Conservation (phyloP, 2,329 filamentous ascomycete genomes). For the Aspergillus fijiensis region DNA sequence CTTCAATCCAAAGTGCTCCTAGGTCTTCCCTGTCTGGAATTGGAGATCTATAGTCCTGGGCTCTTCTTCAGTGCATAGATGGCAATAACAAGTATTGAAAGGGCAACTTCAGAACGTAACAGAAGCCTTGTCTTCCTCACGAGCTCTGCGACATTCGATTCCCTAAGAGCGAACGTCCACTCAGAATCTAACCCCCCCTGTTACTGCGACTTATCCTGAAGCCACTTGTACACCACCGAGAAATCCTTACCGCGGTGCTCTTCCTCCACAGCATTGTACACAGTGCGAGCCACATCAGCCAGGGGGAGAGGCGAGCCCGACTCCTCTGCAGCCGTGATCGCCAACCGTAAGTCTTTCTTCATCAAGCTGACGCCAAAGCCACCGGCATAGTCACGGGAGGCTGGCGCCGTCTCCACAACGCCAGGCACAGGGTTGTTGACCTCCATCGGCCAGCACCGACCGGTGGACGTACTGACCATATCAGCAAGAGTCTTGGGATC, state of each 20-base stretch:
- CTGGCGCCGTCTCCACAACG: conserved; percentile 73
- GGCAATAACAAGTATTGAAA: no score
- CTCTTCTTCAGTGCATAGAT: no score
- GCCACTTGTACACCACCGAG: conserved; percentile 74
- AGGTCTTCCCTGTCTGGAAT: no score
- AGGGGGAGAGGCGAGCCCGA: conserved; percentile 66
- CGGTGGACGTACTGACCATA: conserved; percentile 90
- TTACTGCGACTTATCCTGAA: conserved; percentile 42
- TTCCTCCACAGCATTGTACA: conserved; percentile 67
- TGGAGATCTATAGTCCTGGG: no score
- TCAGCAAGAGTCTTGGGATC: conserved; percentile 69
- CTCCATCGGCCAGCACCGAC: conserved; percentile 94
- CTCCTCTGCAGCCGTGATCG: conserved; percentile 69
- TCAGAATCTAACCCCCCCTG: not conserved
- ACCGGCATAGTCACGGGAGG: conserved; percentile 71
- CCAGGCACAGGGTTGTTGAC: conserved; percentile 92
- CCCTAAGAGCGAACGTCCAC: no score
- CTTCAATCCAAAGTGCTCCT: no score
- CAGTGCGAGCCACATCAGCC: conserved; percentile 60
- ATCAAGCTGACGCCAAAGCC: conserved; percentile 77
- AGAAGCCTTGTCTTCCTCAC: no score
- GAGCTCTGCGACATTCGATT: no score
- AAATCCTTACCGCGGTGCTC: conserved; percentile 72
- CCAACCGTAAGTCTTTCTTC: conserved; percentile 75
- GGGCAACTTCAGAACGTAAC: no score